Evolutionary conservation across 805 yeast genomes (phyloP), one percentile per base, ranked within the genome.

Genomic region (Wickerhamiella nectarea): DNA sequence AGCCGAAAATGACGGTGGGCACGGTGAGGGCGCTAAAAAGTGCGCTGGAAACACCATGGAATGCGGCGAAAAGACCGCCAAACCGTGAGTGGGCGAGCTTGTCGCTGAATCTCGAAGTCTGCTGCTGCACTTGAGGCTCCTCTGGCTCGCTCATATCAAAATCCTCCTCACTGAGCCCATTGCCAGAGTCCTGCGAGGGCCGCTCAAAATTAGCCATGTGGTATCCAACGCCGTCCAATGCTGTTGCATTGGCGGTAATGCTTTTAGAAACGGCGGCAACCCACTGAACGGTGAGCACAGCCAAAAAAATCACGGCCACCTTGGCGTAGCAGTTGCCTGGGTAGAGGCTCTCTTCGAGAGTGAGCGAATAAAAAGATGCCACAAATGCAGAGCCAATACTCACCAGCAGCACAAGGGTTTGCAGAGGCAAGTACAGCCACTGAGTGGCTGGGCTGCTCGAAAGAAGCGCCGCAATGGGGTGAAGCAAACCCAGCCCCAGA

Each of bases 261-360:
- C 25, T 34, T 22, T 40, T 40, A 4, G 43, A 25, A 12, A 52
- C 41, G 38, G 62, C 51, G 14, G 70, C 61, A 10, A 66, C 48
- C 55, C 71, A 73, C 50, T 83, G 94, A 2, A 66, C 60, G 1
- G 70, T 46, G 1, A 76, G 60, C 9, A 75, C 59, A 40, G 78
- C 56, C 9, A 79, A 60, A 46, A 85, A 61, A 9, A 81, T 71
- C 56, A 72, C 64, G 19, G 80, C 70, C 75, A 82, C 75, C 53
- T 69, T 72, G 11, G 73, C 63, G 60, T 86, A 86, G 0, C 80
- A 78, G 56, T 83, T 83, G 34, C 71, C 67, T 1, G 94, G 94
- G 58, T 84, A 89, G 53, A 84, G 64, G 0, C 82, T 80, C 19
- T 76, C 78, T 15, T 34, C 38, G 18, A 40, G 38, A 14, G 78